These are phyloP conservation scores for Hirschfeldia incana DNA, from an alignment of 345 rosid species.

Conservation along the genomic window DNA sequence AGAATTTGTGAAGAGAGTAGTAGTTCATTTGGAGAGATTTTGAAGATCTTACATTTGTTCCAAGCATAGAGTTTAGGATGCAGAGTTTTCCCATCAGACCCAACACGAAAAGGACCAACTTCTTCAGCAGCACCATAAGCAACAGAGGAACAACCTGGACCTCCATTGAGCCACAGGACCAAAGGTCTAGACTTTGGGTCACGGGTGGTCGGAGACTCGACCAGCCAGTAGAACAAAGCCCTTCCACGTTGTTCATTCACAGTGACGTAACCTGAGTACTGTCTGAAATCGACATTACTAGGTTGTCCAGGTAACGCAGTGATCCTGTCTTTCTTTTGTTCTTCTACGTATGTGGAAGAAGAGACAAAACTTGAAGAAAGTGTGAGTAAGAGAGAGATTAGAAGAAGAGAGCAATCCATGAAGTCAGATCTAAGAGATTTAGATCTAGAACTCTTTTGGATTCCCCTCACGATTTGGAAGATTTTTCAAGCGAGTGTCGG, in stretches of 20 bases:
- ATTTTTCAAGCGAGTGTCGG: neutral
- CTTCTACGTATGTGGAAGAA: slow-evolving; percentile 42
- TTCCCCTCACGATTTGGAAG: slow-evolving; percentile 29
- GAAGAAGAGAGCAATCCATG: slow-evolving; percentile 35
- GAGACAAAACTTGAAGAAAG: slow-evolving; percentile 30
- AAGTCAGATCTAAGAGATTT: slow-evolving; percentile 34
- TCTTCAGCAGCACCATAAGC: slow-evolving; percentile 96
- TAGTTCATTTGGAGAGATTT: neutral
- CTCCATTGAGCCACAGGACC: slow-evolving; percentile 91
- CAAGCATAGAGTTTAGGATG: slow-evolving; percentile 72
- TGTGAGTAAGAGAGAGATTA: slow-evolving; percentile 27
- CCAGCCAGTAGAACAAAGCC: slow-evolving; percentile 88
- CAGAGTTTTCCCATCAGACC: slow-evolving; percentile 74
- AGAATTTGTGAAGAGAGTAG: neutral
- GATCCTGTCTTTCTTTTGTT: slow-evolving; percentile 72
- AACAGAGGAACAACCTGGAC: slow-evolving; percentile 96
- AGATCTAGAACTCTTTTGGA: slow-evolving; percentile 26
- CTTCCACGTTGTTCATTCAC: slow-evolving; percentile 79
- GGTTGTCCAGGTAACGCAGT: slow-evolving; percentile 83
- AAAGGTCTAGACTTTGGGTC: slow-evolving; percentile 72
- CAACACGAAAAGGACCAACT: slow-evolving; percentile 84
- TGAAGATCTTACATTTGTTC: slow-evolving; percentile 59
- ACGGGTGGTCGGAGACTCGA: slow-evolving; percentile 69
- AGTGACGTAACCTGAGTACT: slow-evolving; percentile 83
- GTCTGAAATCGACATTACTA: slow-evolving; percentile 58